Evolutionary conservation across 352 stramenopile genomes (phyloP), one percentile per base, ranked within the genome.

Genomic region (Phytophthora agathidicida): DNA sequence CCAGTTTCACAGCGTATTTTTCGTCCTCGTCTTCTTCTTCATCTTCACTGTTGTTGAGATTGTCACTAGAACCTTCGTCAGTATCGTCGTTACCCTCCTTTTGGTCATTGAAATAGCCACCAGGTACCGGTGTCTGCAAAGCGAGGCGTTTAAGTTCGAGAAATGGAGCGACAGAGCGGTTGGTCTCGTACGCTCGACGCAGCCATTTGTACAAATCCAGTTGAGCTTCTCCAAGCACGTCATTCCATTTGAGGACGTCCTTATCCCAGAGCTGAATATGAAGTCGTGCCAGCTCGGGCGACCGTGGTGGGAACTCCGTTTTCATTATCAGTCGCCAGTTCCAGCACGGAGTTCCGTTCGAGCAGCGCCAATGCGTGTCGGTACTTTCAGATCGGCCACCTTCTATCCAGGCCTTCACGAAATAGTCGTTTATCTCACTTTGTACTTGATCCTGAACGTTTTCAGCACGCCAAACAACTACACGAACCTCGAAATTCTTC

Each of bases 211-310:
- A 92, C n/a, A 97, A 36, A 54, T 96, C 83, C 3, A 97, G 31
- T 31, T 94, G 79, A 0, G 83, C 80, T 37, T 97, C 90, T 2
- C 86, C 93, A 19, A 97, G 76, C 17, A 96, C 68, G 52, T 98
- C 91, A 48, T 96, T 96, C 81, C 83, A 97, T 60, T 98, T 97
- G 33, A 97, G 58, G 5, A 98, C 53, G 56, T 98, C 93, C 51
- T 96, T 92, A 55, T 98, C 91, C 93, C 93, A 98, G 7, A 98
- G 66, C 57, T 97, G 91, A 10, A 98, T 62, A 49, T 96, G 86
- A 27, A 98, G 76, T 2, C 94, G 86, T 2, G 79, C 86, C 43
- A 97, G 83, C 49, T 98, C 93, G 0, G 80, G 51, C 3, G 79
- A 78, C 1, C 82, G 77, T 16, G 89, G 55, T 0, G 90, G 90